Conservation (phyloP, 495 filamentous ascomycete genomes). For the Aspergillus leporis region DNA sequence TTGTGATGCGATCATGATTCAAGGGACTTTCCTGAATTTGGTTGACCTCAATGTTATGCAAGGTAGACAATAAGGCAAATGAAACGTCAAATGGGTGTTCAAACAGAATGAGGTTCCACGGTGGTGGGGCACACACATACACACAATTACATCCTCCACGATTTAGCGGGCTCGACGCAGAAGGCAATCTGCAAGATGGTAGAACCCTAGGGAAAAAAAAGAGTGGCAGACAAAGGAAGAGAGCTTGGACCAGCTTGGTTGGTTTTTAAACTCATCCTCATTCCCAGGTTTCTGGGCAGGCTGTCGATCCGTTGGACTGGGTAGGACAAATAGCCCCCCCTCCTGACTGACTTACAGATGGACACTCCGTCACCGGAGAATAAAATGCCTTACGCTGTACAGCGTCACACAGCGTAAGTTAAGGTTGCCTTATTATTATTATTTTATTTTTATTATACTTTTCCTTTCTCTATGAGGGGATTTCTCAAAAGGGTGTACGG, state of each 20-base stretch:
- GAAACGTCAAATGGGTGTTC: conserved; percentile 2
- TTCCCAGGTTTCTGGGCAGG: conserved; percentile 17
- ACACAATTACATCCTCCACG: neutral
- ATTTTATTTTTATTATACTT: neutral
- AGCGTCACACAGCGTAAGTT: neutral
- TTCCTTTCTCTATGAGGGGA: neutral
- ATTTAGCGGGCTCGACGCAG: conserved; percentile 4
- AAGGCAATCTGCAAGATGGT: conserved; percentile 10
- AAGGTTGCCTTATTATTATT: neutral
- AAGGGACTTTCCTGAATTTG: neutral
- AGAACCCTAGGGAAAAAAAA: neutral
- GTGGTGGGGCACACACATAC: neutral
- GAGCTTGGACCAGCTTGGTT: conserved; percentile 17
- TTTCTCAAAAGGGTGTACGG: neutral
- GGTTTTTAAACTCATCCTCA: conserved; percentile 1
- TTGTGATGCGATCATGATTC: too few relatives aligned
- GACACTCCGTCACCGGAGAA: neutral
- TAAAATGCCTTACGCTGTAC: conserved; percentile 3
- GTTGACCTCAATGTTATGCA: neutral
- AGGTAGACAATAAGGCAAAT: neutral
- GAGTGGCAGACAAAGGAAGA: conserved; percentile 6
- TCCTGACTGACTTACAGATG: too few relatives aligned
- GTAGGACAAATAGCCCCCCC: neutral
- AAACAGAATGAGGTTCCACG: conserved; percentile 5
- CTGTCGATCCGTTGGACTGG: conserved; percentile 17